Evolutionary conservation across 352 stramenopile genomes (phyloP), one percentile per base, ranked within the genome.

Genomic region (Globisporangium canariense): DNA sequence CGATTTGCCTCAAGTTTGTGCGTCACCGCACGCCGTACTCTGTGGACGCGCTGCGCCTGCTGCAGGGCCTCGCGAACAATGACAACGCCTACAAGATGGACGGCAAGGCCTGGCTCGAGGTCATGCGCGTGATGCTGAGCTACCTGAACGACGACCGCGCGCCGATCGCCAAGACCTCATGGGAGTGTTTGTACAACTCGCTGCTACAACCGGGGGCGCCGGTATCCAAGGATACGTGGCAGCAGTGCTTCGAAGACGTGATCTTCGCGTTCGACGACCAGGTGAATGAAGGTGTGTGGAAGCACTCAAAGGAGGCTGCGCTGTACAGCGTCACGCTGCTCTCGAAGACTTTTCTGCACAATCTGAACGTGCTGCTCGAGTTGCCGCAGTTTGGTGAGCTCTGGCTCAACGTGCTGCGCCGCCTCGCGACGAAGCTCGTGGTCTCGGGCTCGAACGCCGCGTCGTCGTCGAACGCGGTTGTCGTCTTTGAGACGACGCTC

Each of bases 251-350:
- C 60, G 73, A 91, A 54, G 80, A 91, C n/a, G 81, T 94, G 20
- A 91, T 96, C 60, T 96, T 94, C 61, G 81, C 87, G 41, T 92
- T 96, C 63, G 87, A 96, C 57, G 81, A 96, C 63, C 84, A 93
- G 55, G 81, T 91, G 18, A 83, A 77, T 45, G 79, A 87, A 47
- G 75, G 80, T 14, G 67, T 75, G 45, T 81, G 78, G 68, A 67
- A 70, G 5, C 75, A 81, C 67, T 69, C 79, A 34, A 83, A 83
- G 10, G 85, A 96, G 49, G 84, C 82, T 7, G 73, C 78, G 50
- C 68, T 96, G 2, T 89, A 93, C 75, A 94, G 85, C 34, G 81
- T 93, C 34, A 96, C 87, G 38, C 61, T 96, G 47, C 59, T 96
- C 34, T 92, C 87, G 7, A 96, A 96, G 75, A 92, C 86, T 30